Base-by-base conservation (phyloP, 2,329 filamentous ascomycete genomes). In the Talaromyces sp. region DNA sequence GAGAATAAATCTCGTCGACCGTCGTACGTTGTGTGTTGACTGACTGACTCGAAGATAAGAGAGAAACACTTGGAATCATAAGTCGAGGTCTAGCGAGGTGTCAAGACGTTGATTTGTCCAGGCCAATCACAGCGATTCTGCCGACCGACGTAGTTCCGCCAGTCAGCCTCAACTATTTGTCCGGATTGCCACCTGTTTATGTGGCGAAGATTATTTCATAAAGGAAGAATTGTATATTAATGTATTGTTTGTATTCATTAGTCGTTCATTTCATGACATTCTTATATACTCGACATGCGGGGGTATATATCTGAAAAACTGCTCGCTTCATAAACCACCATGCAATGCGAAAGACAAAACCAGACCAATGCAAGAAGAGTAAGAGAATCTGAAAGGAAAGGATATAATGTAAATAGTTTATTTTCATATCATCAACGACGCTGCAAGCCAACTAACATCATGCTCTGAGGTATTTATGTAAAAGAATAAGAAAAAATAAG, bases 41-140 rank as follows among this genome's bases (percentile, higher is more conserved):
- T 29, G 34, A 7, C 34, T 45, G 40, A 45, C 40, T 36, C 38
- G 15, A 29, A 54, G 29, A 54, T 25, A 25, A 38, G n/a, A 36
- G 31, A 22, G 19, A 25, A 25, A 38, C 19, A 15, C 51, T 19
- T 22, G 19, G n/a, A 22, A 15, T 56, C 6, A 8, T 11, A n/a
- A 8, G 25, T 53, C 49, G 25, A 54, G 51, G 27, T 54, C 31
- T 34, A 59, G 47, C 43, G 47, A 62, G 60, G 60, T 62, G 60
- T 62, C 59, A 45, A 45, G 59, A 17, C 59, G 59, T 61, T 51
- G 43, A 61, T 61, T 61, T 69, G 72, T 63, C 53, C 36, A 56
- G 31, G 31, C 53, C 53, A 56, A 56, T 56, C 31, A 56, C 47
- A 51, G 47, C 47, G 22, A 51, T 47, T 47, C 43, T 47, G 43